Evolutionary conservation across 768 basidiomycete genomes (phyloP).

Genomic region (Sporobolomyces phaffii): DNA sequence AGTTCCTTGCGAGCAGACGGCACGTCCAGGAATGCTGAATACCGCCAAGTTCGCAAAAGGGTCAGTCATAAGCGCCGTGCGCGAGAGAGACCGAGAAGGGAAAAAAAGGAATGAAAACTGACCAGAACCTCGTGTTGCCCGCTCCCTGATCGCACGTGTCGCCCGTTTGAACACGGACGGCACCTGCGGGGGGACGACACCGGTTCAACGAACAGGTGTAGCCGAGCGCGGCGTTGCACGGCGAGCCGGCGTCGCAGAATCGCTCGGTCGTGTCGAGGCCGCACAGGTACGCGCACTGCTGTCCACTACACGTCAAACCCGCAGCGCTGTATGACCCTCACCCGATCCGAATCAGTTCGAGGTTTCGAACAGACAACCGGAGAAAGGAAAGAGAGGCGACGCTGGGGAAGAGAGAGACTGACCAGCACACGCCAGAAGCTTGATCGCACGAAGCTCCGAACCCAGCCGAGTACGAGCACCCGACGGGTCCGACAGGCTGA

Average conservation of each 20-base stretch:
- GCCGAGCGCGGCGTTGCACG: slow-evolving; percentile 26
- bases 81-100: no score
- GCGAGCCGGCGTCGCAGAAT: slow-evolving; percentile 30
- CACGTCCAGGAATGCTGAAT: slow-evolving; percentile 24
- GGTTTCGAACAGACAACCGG: no score
- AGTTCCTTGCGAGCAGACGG: slow-evolving; percentile 19
- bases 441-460: slow-evolving; percentile 25
- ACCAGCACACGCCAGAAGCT: slow-evolving; percentile 17
- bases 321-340: neutral
- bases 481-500: neutral
- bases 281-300: slow-evolving; percentile 23
- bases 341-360: neutral
- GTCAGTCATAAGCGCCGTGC: neutral
- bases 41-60: neutral
- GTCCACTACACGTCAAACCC: slow-evolving; percentile 26
- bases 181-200: slow-evolving; percentile 29
- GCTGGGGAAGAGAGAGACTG: neutral
- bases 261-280: slow-evolving; percentile 28
- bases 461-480: neutral
- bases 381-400: neutral
- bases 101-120: neutral
- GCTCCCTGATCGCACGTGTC: slow-evolving; percentile 31
- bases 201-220: slow-evolving; percentile 29
- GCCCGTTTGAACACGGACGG: slow-evolving; percentile 21
- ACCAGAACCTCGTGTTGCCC: slow-evolving; percentile 36